These are phyloP conservation scores for Sugiyamaella japonica DNA, from an alignment of 1,139 yeast species.

Conservation along the genomic window DNA sequence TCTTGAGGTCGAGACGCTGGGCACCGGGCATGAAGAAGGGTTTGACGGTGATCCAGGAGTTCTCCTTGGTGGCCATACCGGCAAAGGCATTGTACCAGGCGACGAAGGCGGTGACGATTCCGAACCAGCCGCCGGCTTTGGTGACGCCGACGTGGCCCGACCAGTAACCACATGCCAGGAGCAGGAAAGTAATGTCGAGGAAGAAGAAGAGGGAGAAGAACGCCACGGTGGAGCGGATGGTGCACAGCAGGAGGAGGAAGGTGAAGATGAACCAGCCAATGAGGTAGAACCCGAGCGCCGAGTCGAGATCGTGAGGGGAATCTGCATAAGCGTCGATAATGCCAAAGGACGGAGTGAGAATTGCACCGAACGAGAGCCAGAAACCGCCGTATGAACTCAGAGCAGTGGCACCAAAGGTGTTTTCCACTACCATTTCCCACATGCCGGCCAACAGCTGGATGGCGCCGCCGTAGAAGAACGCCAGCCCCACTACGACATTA, in stretches of 20 bases:
- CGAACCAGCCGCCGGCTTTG: conserved; percentile 76
- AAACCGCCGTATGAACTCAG: conserved; percentile 80
- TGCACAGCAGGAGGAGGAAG: conserved; percentile 60
- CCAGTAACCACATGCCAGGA: conserved; percentile 62
- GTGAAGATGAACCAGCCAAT: conserved; percentile 81
- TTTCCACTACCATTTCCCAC: conserved; percentile 68
- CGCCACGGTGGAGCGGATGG: conserved; percentile 76
- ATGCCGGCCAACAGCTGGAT: conserved; percentile 74
- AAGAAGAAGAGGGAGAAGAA: conserved; percentile 67
- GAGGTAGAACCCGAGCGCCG: conserved; percentile 71
- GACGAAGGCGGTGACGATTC: conserved; percentile 66
- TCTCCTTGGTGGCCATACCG: conserved; percentile 60
- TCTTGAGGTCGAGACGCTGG: conserved; percentile 2
- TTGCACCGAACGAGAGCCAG: conserved; percentile 77
- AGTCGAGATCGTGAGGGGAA: conserved; percentile 43
- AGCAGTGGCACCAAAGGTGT: conserved; percentile 88
- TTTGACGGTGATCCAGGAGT: conserved; percentile 11
- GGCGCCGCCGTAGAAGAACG: conserved; percentile 80
- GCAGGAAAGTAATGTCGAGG: conserved; percentile 63
- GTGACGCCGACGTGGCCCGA: conserved; percentile 39
- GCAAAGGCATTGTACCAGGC: conserved; percentile 90
- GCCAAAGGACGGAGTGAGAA: conserved; percentile 70
- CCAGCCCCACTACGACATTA: conserved; percentile 67
- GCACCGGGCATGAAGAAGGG: conserved; percentile 19
- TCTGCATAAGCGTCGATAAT: conserved; percentile 56